Conservation (phyloP, 306 rosid genomes). For the Vigna hirtella region DNA sequence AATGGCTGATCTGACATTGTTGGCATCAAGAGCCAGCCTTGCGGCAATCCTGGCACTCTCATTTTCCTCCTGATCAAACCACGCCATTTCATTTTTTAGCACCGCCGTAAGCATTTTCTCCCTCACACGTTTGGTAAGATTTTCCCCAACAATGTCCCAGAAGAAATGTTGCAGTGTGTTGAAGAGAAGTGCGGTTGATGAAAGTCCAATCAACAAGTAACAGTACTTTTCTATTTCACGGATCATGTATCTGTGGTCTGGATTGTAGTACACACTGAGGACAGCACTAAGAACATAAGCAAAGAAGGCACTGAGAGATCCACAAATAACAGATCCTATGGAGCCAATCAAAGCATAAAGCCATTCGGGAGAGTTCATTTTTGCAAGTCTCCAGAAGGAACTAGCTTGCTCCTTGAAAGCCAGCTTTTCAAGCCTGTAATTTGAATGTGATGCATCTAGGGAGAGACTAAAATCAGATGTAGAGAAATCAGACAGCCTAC, state of each 20-base stretch:
- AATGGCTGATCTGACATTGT: slow-evolving; percentile 98
- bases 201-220: slow-evolving; percentile 93
- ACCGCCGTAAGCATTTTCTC: slow-evolving; percentile 93
- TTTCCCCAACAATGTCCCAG: slow-evolving; percentile 99
- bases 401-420: slow-evolving; percentile 94
- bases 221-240: slow-evolving; percentile 84
- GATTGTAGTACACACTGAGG: slow-evolving; percentile 91
- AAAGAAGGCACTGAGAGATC: slow-evolving; percentile 96
- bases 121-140: slow-evolving; percentile 95
- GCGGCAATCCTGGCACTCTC: slow-evolving; percentile 94
- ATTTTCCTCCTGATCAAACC: slow-evolving; percentile 99
- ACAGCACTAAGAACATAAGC: slow-evolving; percentile 99
- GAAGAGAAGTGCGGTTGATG: slow-evolving; percentile 95
- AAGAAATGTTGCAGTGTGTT: slow-evolving; percentile 92
- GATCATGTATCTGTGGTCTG: slow-evolving; percentile 78
- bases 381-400: slow-evolving; percentile 98
- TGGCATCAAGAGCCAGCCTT: slow-evolving; percentile 96
- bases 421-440: slow-evolving; percentile 85
- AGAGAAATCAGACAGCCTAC: slow-evolving; percentile 96
- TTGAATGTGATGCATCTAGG: slow-evolving; percentile 80
- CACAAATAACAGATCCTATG: slow-evolving; percentile 89
- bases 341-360: slow-evolving; percentile 89
- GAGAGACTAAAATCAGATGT: slow-evolving; percentile 93
- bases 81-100: slow-evolving; percentile 95
- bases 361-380: slow-evolving; percentile 99